Percentiles rank a stretch among this genome's conserved stretches.
These are phyloP conservation scores for Solanum paucissectum DNA, from an alignment of 257 asterid genomes.

Conservation along the genomic window DNA sequence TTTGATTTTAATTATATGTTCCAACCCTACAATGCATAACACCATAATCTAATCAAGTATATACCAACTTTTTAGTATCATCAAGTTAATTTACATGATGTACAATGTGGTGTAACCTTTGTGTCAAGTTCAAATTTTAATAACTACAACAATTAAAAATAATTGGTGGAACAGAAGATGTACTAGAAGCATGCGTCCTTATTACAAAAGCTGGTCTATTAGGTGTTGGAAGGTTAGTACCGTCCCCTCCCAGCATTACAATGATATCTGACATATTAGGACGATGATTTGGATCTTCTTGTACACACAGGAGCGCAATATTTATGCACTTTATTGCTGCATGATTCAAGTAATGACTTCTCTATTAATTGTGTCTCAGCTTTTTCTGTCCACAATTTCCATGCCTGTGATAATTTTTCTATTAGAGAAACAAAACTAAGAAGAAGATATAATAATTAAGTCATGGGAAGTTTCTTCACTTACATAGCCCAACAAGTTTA, in stretches of 20 bases:
- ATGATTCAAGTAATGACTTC: background rate
- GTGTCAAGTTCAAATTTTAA: too few species aligned
- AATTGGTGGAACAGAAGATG: background rate
- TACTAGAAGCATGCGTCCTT: background rate
- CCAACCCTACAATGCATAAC: too few species aligned
- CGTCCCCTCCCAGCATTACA: conserved; percentile 8
- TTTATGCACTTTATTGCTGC: conserved; percentile 4
- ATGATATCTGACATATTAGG: conserved; percentile 16
- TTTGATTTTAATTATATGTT: too few species aligned
- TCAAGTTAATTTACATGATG: too few species aligned
- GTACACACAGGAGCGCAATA: conserved; percentile 14
- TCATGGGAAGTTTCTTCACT: background rate
- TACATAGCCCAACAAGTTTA: conserved; percentile 18
- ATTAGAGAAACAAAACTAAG: background rate
- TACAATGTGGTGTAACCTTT: too few species aligned
- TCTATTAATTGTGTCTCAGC: background rate
- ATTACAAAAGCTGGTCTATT: conserved; percentile 6
- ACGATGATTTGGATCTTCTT: conserved; percentile 12
- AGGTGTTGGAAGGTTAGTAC: background rate
- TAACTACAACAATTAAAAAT: too few species aligned
- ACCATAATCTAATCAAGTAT: too few species aligned
- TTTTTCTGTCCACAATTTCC: conserved; percentile 16
- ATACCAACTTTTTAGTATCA: too few species aligned
- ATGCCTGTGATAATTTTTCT: background rate
- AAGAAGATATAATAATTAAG: background rate